These are phyloP conservation scores for Podaxis mareebaensis DNA, from an alignment of 768 basidiomycete genomes.

Conservation along the genomic window DNA sequence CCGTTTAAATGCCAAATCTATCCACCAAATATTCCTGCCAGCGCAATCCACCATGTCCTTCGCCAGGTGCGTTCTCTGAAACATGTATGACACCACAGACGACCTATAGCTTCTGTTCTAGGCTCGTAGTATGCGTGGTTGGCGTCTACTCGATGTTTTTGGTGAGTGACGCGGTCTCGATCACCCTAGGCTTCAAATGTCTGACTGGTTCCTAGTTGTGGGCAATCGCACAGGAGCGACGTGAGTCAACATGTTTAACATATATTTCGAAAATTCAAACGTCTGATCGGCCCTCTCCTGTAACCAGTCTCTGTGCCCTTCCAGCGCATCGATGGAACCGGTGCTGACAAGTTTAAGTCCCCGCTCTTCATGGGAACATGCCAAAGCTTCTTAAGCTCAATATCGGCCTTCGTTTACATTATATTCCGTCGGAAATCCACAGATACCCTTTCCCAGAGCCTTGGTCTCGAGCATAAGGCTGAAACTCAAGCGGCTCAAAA, in stretches of 20 bases:
- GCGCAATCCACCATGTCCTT: slow-evolving; percentile 29
- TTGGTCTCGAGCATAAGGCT: slow-evolving; percentile 57
- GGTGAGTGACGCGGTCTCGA: slow-evolving; percentile 41
- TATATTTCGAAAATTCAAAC: slow-evolving; percentile 2
- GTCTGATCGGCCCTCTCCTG: background rate
- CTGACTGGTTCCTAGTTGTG: slow-evolving; percentile 54
- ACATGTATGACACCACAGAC: background rate
- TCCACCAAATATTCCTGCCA: slow-evolving; percentile 6
- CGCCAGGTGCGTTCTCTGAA: slow-evolving; percentile 23
- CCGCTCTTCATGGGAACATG: slow-evolving; percentile 83
- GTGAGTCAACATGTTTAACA: slow-evolving; percentile 43
- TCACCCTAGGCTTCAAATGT: slow-evolving; percentile 9
- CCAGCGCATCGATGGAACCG: slow-evolving; percentile 60
- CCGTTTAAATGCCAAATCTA: background rate
- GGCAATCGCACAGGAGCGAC: slow-evolving; percentile 93
- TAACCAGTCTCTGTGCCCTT: slow-evolving; percentile 81
- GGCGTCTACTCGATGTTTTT: slow-evolving; percentile 96
- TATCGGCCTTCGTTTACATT: slow-evolving; percentile 80
- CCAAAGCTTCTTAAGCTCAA: slow-evolving; percentile 76
- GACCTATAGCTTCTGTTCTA: slow-evolving; percentile 24
- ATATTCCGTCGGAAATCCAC: slow-evolving; percentile 55
- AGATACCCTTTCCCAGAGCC: slow-evolving; percentile 52
- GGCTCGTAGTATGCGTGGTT: slow-evolving; percentile 72
- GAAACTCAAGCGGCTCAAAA: slow-evolving; percentile 25
- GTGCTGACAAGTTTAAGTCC: slow-evolving; percentile 78